These are phyloP conservation scores for Theobroma cacao DNA, from an alignment of 345 rosid species.

Conservation along the genomic window DNA sequence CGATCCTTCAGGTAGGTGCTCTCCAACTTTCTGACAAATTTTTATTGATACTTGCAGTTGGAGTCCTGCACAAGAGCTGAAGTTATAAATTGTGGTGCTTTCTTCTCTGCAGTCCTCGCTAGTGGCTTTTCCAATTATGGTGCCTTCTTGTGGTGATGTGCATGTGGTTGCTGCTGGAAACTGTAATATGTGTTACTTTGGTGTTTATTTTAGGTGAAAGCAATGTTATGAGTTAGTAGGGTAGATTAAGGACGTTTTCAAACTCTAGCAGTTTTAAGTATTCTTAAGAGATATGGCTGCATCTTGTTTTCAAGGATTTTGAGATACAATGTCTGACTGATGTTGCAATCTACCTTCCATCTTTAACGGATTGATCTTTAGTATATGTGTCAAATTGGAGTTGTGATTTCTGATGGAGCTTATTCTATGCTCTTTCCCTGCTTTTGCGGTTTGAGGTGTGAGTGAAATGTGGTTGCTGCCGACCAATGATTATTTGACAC, in stretches of 20 bases:
- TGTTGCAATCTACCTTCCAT: neutral
- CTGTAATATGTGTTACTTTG: neutral
- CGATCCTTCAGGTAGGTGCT: conserved; percentile 47
- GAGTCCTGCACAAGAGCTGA: neutral
- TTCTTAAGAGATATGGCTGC: neutral
- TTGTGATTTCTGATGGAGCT: neutral
- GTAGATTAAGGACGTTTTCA: neutral
- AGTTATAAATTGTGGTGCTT: neutral
- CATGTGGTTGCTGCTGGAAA: neutral
- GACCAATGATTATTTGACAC: too few relatives aligned
- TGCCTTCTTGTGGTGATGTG: neutral
- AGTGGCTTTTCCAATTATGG: neutral
- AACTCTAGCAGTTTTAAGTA: neutral
- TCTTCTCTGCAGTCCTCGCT: conserved; percentile 26
- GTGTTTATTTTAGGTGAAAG: neutral
- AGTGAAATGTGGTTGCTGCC: too few relatives aligned
- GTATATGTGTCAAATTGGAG: neutral
- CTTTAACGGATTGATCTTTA: too few relatives aligned
- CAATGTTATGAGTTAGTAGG: neutral
- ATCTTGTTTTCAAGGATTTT: neutral
- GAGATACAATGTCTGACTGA: neutral
- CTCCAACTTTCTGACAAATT: neutral
- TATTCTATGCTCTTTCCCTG: neutral
- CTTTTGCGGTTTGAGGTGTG: too few relatives aligned
- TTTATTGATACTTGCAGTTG: neutral